Conservation (phyloP, 2,329 filamentous ascomycete species). For the Pseudopithomyces chartarum region DNA sequence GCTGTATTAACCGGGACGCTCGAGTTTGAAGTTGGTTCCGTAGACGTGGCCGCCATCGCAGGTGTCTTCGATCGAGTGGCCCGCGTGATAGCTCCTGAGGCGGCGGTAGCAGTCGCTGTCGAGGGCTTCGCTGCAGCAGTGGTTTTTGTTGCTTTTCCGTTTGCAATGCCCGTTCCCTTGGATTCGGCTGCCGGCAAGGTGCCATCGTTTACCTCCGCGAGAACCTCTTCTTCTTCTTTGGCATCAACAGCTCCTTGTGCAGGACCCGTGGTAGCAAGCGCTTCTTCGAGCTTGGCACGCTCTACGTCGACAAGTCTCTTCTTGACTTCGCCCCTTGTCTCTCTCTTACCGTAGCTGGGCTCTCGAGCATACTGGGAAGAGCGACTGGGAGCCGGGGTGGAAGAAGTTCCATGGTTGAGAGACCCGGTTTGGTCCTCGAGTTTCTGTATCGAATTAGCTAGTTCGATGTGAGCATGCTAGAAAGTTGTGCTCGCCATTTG, state of each 20-base stretch:
- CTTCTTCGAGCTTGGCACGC: neutral
- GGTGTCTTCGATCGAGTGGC: neutral
- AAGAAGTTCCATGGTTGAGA: too few relatives aligned
- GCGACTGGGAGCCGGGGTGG: too few relatives aligned
- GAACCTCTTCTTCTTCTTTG: neutral
- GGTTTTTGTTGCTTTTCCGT: neutral
- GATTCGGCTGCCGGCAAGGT: neutral
- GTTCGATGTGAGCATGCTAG: neutral
- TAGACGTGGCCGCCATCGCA: neutral
- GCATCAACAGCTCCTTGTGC: neutral
- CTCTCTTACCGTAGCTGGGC: conserved; percentile 16
- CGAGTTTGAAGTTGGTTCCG: neutral
- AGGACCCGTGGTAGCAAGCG: neutral
- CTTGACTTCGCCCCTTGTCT: conserved; percentile 10
- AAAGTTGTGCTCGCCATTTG: neutral
- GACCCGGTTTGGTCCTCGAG: neutral
- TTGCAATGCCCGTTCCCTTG: neutral
- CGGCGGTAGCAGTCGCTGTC: neutral
- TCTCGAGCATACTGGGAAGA: neutral
- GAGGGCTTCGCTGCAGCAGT: neutral
- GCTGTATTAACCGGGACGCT: neutral
- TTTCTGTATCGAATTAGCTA: neutral
- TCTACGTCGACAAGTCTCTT: neutral
- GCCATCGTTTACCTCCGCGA: neutral
- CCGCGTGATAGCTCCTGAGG: neutral